Base-by-base conservation (phyloP, 305 asterid species). In the Vinca major region DNA sequence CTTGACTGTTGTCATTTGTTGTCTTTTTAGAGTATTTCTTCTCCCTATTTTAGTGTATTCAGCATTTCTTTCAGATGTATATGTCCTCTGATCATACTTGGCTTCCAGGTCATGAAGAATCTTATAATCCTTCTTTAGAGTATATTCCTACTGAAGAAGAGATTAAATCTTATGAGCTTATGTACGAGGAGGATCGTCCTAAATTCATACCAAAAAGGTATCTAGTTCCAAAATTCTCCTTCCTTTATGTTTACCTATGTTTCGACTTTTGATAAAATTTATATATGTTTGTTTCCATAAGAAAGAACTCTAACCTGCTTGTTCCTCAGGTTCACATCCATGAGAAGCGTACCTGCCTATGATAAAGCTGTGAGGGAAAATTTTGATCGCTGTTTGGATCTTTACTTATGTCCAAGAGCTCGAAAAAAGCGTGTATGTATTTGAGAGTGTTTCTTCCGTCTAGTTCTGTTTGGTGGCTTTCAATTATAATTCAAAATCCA, bases 71-170 rank as follows among this genome's bases (percentile, higher is more conserved):
- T n/a, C 47, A 55, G 14, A 65, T 1, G 16, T 50, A 61, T 63
- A 57, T 72, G 70, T 26, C 68, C 14, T 60, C 78, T 76, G 62
- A 71, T 63, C 40, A 56, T 55, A 63, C 45, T 53, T 71, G 70
- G 61, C 45, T 78, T 83, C 78, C 84, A 93, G 99, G 99, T 69
- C 97, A 93, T n/a, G 99, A 89, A 73, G 96, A 91, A 77, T 89
- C 99, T 54, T 93, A 85, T 76, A 89, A 86, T 79, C 99, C 99
- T 74, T 87, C 99, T 67, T 74, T 75, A 62, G 99, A 93, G 71
- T 93, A 93, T 80, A 85, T 93, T 72, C 99, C 95, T 52, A 80
- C 97, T n/a, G 92, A 84, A 78, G 99, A 93, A 74, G 99, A 93
- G 81, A 78, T 90, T 39, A 84, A 87, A 79, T 78, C 95, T 60